Conservation (phyloP, 345 rosid species). For the Hirschfeldia incana region DNA sequence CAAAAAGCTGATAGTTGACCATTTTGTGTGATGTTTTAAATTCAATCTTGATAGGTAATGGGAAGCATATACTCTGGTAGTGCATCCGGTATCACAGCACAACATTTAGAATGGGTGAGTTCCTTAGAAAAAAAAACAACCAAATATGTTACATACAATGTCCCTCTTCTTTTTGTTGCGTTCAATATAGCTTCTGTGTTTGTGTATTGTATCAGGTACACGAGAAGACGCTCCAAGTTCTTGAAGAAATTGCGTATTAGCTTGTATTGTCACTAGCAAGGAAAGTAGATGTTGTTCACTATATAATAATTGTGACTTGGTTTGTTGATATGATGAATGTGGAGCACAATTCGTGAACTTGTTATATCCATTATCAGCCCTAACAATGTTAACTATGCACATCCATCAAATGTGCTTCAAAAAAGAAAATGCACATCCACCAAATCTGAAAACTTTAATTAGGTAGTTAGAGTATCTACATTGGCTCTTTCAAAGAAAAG, state of each 20-base stretch:
- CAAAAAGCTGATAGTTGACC: neutral
- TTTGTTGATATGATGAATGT: neutral
- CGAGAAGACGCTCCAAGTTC: slow-evolving; percentile 80
- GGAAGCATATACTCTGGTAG: slow-evolving; percentile 87
- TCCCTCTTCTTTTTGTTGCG: neutral
- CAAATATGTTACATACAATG: neutral
- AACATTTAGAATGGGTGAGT: slow-evolving; percentile 94
- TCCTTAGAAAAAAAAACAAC: slow-evolving; percentile 2
- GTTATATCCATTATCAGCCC: neutral
- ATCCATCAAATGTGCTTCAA: too few species aligned
- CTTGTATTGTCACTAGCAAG: neutral
- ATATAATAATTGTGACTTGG: neutral
- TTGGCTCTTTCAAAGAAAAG: too few species aligned
- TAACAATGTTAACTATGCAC: neutral
- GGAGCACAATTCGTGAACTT: too few species aligned
- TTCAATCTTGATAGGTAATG: slow-evolving; percentile 60
- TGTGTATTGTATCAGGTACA: slow-evolving; percentile 58
- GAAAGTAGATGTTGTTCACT: neutral
- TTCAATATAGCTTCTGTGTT: slow-evolving; percentile 1
- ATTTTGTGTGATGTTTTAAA: neutral
- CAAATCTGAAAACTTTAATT: neutral
- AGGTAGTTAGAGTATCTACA: neutral
- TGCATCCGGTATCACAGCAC: slow-evolving; percentile 84
- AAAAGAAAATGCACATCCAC: neutral
- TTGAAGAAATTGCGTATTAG: slow-evolving; percentile 87